Conservation (phyloP, 2,329 filamentous ascomycete species). For the Alternaria tenuissima region DNA sequence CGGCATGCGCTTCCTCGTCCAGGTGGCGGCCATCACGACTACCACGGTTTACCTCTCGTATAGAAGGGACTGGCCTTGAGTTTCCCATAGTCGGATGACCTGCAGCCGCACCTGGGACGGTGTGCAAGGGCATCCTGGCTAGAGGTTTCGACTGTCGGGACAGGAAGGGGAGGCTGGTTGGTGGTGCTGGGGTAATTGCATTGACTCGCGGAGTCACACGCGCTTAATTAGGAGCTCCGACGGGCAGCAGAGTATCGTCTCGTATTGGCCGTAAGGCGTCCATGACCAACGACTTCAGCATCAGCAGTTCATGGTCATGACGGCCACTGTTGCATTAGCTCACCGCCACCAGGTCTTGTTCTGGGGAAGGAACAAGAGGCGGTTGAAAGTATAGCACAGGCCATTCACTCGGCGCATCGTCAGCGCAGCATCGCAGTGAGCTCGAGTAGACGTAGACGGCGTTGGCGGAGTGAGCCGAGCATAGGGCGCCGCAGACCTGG, state of each 20-base stretch:
- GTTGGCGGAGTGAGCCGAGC: not conserved
- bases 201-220: not conserved
- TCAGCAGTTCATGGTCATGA: not conserved
- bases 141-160: not conserved
- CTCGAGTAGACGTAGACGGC: not conserved
- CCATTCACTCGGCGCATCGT: not conserved
- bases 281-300: not conserved
- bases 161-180: not conserved
- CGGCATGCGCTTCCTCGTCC: not conserved
- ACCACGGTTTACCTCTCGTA: not conserved
- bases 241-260: not conserved
- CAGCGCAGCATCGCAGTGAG: not conserved
- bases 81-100: not conserved
- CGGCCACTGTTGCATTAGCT: not conserved
- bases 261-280: constrained; percentile 3
- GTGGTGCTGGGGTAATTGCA: constrained; percentile 1
- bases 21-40: not conserved
- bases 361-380: not conserved
- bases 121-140: not conserved
- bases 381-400: not conserved
- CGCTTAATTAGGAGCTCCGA: constrained; percentile 6
- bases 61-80: not conserved
- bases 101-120: not conserved
- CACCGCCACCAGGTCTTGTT: not conserved
- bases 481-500: constrained; percentile 1